These are phyloP conservation scores for Colletotrichum abscissum DNA, from an alignment of 2,329 filamentous ascomycete species.

Conservation along the genomic window DNA sequence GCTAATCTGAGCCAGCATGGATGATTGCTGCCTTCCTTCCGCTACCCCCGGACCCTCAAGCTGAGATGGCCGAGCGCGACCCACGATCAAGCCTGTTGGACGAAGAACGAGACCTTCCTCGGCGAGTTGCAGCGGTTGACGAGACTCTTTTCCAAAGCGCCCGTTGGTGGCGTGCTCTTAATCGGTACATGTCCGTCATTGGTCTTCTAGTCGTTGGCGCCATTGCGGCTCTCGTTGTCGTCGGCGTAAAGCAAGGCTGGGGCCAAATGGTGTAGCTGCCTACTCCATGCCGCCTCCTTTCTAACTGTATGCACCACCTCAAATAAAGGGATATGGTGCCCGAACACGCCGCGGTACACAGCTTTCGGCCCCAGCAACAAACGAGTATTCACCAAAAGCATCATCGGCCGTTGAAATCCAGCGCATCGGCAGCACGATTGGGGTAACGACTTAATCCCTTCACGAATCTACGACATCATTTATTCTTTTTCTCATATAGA, in stretches of 20 bases:
- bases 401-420: background rate
- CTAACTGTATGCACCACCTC: background rate
- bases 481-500: background rate
- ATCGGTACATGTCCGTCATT: constrained; percentile 67
- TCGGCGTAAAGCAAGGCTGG: constrained; percentile 65
- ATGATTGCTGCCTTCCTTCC: constrained; percentile 82
- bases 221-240: constrained; percentile 61
- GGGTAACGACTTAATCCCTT: constrained; percentile 20
- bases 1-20: constrained; percentile 68
- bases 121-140: constrained; percentile 49
- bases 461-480: constrained; percentile 34
- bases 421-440: constrained; percentile 24
- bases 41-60: constrained; percentile 68
- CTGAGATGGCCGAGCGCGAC: constrained; percentile 62
- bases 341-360: background rate
- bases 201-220: constrained; percentile 66
- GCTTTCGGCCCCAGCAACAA: background rate
- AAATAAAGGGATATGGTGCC: background rate
- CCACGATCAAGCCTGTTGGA: constrained; percentile 53
- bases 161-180: constrained; percentile 70
- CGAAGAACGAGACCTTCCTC: constrained; percentile 48
- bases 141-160: constrained; percentile 63
- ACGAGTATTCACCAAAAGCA: background rate
- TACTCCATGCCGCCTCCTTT: background rate
- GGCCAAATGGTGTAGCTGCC: constrained; percentile 36